Percentiles rank a stretch among this genome's conserved stretches.
Evolutionary conservation across 345 rosid genomes (phyloP).

Genomic region (Populus davidiana): DNA sequence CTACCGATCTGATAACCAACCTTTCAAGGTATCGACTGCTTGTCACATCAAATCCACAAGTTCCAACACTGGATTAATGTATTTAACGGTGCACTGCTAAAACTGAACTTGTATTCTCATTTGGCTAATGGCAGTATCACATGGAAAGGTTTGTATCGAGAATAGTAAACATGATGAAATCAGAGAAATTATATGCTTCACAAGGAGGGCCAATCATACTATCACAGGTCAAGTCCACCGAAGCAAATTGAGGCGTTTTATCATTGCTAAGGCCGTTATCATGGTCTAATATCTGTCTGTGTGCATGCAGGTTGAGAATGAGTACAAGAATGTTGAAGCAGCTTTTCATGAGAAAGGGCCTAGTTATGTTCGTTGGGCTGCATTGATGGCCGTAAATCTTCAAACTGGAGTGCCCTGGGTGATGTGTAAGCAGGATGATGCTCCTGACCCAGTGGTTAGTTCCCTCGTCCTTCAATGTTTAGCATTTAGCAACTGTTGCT

Average conservation of each 20-base stretch:
- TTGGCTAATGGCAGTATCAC: constrained; percentile 9
- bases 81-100: neutral
- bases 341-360: constrained; percentile 59
- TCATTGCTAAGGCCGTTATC: neutral
- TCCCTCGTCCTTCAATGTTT: neutral
- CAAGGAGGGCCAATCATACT: constrained; percentile 27
- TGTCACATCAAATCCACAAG: too few relatives aligned
- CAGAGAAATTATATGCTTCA: constrained; percentile 13
- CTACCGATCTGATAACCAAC: constrained; percentile 67
- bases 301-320: constrained; percentile 60
- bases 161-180: constrained; percentile 16
- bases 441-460: constrained; percentile 81
- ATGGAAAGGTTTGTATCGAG: constrained; percentile 17
- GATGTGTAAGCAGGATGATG: constrained; percentile 87
- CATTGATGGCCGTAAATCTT: constrained; percentile 57
- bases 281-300: neutral
- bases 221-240: constrained; percentile 9
- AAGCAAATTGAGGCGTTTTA: neutral
- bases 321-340: constrained; percentile 49
- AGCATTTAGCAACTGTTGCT: neutral
- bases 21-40: constrained; percentile 53
- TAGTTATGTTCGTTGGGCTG: constrained; percentile 68
- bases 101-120: neutral
- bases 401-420: constrained; percentile 81
- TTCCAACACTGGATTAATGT: too few relatives aligned